phyloP scores from a whole-genome alignment of 306 rosid genomes.

The Echinosophora koreensis region DNA sequence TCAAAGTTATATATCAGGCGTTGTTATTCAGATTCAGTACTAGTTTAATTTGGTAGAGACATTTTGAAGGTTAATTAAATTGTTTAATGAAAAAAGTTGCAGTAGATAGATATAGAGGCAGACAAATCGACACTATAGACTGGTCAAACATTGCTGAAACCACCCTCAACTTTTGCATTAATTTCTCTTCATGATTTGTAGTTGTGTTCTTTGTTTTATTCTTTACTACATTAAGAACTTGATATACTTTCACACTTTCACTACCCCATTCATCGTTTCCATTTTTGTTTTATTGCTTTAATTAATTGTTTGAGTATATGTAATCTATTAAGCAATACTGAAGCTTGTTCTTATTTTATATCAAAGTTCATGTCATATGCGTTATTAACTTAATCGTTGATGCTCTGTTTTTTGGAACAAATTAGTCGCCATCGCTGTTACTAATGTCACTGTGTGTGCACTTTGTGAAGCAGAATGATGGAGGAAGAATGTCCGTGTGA shows the following conservation, averaged over 20 bases:
- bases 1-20: not conserved
- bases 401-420: not conserved
- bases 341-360: not conserved
- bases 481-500: conserved; percentile 49
- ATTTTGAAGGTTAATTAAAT: not conserved
- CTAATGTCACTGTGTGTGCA: not conserved
- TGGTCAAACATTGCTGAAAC: conserved; percentile 29
- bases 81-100: not conserved
- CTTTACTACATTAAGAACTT: conserved; percentile 24
- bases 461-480: conserved; percentile 40
- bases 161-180: conserved; percentile 34
- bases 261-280: too few species aligned
- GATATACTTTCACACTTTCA: not conserved
- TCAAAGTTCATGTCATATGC: too few species aligned
- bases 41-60: not conserved
- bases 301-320: too few species aligned
- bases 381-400: not conserved
- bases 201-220: not conserved
- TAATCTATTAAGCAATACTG: too few species aligned
- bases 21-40: conserved; percentile 1
- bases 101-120: not conserved
- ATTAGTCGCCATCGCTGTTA: not conserved
- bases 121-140: conserved; percentile 12
- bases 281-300: too few species aligned
- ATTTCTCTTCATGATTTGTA: conserved; percentile 15